Conservation (phyloP, 768 basidiomycete genomes). For the Mycena olivaceomarginata region DNA sequence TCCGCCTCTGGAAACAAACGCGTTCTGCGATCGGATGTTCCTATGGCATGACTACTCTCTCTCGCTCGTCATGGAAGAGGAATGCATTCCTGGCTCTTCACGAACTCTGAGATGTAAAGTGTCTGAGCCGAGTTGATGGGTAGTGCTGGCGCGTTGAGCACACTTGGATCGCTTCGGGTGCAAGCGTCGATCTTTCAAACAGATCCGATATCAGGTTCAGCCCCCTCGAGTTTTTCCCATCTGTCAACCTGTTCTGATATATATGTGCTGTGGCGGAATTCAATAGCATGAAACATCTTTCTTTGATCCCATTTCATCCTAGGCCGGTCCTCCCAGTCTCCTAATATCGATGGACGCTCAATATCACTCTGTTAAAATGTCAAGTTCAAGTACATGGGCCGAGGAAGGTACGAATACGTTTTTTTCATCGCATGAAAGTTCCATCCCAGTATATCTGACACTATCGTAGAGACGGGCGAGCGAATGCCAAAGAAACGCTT, state of each 20-base stretch:
- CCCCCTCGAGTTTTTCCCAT: background rate
- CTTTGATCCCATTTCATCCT: too few relatives aligned
- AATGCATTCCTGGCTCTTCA: slow-evolving; percentile 19
- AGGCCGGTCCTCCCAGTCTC: too few relatives aligned
- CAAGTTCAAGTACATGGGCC: slow-evolving; percentile 1
- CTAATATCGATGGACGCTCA: background rate
- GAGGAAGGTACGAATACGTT: slow-evolving; percentile 12
- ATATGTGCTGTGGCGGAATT: too few relatives aligned
- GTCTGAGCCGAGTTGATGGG: slow-evolving; percentile 2
- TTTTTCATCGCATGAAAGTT: slow-evolving; percentile 3
- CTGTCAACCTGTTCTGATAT: too few relatives aligned
- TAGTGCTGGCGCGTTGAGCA: slow-evolving; percentile 12
- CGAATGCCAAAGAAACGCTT: too few relatives aligned
- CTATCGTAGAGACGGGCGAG: background rate
- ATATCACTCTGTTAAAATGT: slow-evolving; percentile 9
- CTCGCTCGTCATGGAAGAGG: slow-evolving; percentile 13
- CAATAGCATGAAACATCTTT: too few relatives aligned
- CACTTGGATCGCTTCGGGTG: slow-evolving; percentile 6
- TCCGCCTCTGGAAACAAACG: background rate
- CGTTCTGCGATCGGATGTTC: slow-evolving; percentile 1
- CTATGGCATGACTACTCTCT: background rate
- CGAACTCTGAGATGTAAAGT: slow-evolving; percentile 15
- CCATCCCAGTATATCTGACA: slow-evolving; percentile 8
- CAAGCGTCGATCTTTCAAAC: slow-evolving; percentile 2
- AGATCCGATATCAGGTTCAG: background rate